A percentile compares a stretch with the other conserved stretches of the same genome.
These are phyloP conservation scores for Nicotiana attenuata DNA, from an alignment of 257 asterid genomes.

Conservation along the genomic window DNA sequence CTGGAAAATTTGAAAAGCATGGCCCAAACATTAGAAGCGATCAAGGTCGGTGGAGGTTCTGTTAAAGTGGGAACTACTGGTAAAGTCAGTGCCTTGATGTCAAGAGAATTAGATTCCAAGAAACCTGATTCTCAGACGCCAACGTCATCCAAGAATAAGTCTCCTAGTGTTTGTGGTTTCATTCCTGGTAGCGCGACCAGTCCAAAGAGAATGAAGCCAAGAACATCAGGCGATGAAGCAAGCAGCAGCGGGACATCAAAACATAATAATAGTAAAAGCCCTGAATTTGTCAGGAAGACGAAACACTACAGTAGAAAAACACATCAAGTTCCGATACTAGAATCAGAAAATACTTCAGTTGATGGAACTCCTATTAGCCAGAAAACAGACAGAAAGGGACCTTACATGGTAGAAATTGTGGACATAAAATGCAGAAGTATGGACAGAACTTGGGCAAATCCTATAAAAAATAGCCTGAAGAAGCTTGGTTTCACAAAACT, in stretches of 20 bases:
- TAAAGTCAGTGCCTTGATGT: conserved; percentile 4
- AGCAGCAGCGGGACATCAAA: neutral
- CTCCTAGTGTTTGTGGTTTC: conserved; percentile 7
- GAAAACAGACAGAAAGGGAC: conserved; percentile 7
- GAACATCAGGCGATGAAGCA: conserved; percentile 1
- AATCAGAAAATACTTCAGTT: conserved; percentile 13
- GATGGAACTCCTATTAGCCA: conserved; percentile 9
- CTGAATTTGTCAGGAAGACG: neutral
- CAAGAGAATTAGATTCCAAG: conserved; percentile 6
- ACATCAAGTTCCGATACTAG: conserved; percentile 24
- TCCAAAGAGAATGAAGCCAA: conserved; percentile 14
- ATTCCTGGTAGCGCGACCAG: conserved; percentile 11
- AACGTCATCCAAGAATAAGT: neutral
- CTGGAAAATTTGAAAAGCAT: neutral
- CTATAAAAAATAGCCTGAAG: conserved; percentile 19
- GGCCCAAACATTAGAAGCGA: neutral
- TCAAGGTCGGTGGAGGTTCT: conserved; percentile 7
- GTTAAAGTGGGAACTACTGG: conserved; percentile 8
- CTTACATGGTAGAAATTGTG: conserved; percentile 20
- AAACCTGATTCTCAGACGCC: neutral
- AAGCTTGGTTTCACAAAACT: conserved; percentile 26
- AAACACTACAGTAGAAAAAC: conserved; percentile 5
- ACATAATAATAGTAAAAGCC: neutral
- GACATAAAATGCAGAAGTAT: conserved; percentile 21
- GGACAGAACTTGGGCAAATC: conserved; percentile 11